phyloP scores from a whole-genome alignment of 108 stramenopile genomes.

The Epipyxis sp. region DNA sequence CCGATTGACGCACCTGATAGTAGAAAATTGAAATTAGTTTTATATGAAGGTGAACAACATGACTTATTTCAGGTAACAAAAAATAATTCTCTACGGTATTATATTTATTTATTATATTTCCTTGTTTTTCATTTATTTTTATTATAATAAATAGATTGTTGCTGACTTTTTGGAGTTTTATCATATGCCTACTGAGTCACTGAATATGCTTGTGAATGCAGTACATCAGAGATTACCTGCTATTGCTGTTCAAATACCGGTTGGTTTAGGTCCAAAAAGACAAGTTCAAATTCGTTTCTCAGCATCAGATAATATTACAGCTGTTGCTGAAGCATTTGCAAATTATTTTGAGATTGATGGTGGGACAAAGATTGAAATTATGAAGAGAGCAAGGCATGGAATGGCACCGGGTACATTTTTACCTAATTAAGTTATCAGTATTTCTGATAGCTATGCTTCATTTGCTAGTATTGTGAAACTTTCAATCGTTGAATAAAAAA shows the following conservation, averaged over 20 bases:
- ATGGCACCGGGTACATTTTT: slow-evolving; percentile 29
- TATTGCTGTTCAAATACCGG: neutral
- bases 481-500: too few relatives aligned
- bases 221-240: slow-evolving; percentile 10
- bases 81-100: too few relatives aligned
- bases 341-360: slow-evolving; percentile 17
- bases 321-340: slow-evolving; percentile 9
- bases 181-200: neutral
- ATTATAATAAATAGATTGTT: too few relatives aligned
- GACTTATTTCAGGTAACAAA: slow-evolving; percentile 23
- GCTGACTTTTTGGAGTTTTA: slow-evolving; percentile 14
- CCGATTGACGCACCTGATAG: slow-evolving; percentile 22
- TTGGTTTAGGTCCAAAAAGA: neutral
- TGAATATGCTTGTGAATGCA: slow-evolving; percentile 12
- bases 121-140: neutral
- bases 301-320: slow-evolving; percentile 3
- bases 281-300: slow-evolving; percentile 22
- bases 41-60: slow-evolving; percentile 23
- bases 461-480: too few relatives aligned
- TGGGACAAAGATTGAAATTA: neutral
- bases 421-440: too few relatives aligned
- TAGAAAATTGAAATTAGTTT: slow-evolving; percentile 11
- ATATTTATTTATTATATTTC: neutral
- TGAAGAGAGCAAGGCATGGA: slow-evolving; percentile 13
- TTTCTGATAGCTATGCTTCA: too few relatives aligned